phyloP scores from a whole-genome alignment of 2,329 filamentous ascomycete genomes.

The Herpotrichia juniperi region DNA sequence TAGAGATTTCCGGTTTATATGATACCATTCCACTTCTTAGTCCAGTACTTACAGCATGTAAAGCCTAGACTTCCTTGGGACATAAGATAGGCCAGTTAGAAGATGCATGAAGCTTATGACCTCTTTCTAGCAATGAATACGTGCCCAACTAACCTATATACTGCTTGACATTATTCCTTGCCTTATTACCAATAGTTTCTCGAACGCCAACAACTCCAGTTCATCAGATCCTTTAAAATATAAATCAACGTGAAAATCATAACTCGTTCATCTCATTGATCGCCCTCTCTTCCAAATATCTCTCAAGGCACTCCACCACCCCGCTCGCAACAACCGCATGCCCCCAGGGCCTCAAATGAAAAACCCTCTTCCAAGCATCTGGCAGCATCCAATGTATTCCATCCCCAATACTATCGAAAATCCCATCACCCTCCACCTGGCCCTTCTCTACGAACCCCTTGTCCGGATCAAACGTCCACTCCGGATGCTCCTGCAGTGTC shows the following conservation, averaged over 20 bases:
- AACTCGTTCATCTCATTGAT: conserved; percentile 10
- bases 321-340: conserved; percentile 31
- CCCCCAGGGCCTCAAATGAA: conserved; percentile 32
- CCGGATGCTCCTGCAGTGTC: conserved; percentile 32
- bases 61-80: no score
- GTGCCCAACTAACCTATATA: no score
- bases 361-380: conserved; percentile 38
- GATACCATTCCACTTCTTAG: no score
- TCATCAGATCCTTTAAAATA: no score
- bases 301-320: conserved; percentile 26
- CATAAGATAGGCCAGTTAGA: no score
- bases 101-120: no score
- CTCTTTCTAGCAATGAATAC: no score
- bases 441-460: conserved; percentile 27
- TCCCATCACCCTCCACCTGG: neutral
- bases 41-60: no score
- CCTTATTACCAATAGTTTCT: no score
- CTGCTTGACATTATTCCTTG: no score
- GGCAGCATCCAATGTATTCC: conserved; percentile 36
- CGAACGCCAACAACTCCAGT: no score
- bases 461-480: conserved; percentile 30
- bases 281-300: neutral
- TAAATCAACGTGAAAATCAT: conserved; percentile 1
- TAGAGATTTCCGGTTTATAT: no score
- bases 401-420: conserved; percentile 24